Evolutionary conservation across 1,284 basidiomycete genomes (phyloP).

Genomic region (Leccinum solheimii): DNA sequence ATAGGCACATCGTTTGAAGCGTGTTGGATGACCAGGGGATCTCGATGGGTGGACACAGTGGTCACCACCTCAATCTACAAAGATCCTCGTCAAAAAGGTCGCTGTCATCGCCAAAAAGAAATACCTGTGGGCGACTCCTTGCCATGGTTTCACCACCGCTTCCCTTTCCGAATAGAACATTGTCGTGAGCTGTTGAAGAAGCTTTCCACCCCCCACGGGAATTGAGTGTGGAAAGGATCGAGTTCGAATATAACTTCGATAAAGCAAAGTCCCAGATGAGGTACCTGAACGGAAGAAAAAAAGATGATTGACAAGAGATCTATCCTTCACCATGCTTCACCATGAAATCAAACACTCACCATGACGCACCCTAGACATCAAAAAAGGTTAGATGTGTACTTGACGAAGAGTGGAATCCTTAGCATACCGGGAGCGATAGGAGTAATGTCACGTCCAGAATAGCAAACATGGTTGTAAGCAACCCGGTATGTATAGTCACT

Average conservation of each 20-base stretch:
- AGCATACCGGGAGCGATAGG: background rate
- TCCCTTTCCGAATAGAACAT: conserved; percentile 15
- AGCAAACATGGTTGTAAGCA: background rate
- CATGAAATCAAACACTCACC: background rate
- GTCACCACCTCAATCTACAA: conserved; percentile 5
- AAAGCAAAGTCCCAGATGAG: conserved; percentile 43
- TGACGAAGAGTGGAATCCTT: background rate
- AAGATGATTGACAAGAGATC: background rate
- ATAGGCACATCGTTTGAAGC: background rate
- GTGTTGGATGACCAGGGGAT: background rate
- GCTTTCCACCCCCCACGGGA: conserved; percentile 37
- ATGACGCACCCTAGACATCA: background rate
- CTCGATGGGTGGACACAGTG: background rate
- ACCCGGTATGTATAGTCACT: background rate
- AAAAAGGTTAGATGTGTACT: background rate
- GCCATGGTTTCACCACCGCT: background rate
- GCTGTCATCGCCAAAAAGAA: background rate
- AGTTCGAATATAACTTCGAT: conserved; percentile 57
- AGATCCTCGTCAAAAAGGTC: background rate
- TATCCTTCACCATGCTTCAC: background rate
- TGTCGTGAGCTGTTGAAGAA: background rate
- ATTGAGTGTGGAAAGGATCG: conserved; percentile 56
- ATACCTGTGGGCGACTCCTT: conserved; percentile 10
- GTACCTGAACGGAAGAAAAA: background rate
- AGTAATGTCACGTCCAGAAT: background rate